Base-by-base conservation (phyloP, 2,329 filamentous ascomycete genomes). In the Microcyclospora tardicrescens region DNA sequence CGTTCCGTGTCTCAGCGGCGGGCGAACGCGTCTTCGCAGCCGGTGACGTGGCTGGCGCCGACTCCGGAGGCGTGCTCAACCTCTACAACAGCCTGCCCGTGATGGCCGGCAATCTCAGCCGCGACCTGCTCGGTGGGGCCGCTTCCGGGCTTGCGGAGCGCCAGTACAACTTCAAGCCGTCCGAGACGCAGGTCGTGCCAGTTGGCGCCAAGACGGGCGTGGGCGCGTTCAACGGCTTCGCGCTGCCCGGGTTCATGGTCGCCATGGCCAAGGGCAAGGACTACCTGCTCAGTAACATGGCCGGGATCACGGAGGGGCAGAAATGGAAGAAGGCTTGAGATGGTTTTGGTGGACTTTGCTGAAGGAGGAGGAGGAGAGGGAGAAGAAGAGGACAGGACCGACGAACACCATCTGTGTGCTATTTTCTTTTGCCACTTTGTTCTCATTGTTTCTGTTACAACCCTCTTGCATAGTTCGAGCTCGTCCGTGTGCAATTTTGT, bases 1-100 rank as follows among this genome's bases (percentile, higher is more conserved):
- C 65, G 1, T 56, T 69, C 3, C 64, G 68, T 14, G 65, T 69
- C 32, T 63, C 65, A 31, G 53, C 46, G 6, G 63, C 63, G 3
- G 64, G 64, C 2, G 52, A 61, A 2, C 56, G 62, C n/a, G 61
- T 71, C 29, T 73, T 71, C 49, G 59, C 60, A 10, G 40, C 66
- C 11, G 69, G 69, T 33, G 68, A 72, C 44, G 59, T 71, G 0
- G 61, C 59, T 0, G 59, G 54, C 5, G 63, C 61, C 42, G 61
- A 62, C 13, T 54, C 55, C n/a, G 64, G 65, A 24, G 61, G 57
- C 29, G 49, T 65, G 15, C 47, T 66, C 35, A 61, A 67, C 34
- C 55, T 69, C 36, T 49, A 57, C 28, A 50, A 53, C 28, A 51
- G 57, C 0, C 46, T 68, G 1, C 62, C 66, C 1, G 60, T 64